Percentiles rank a stretch among this genome's conserved stretches.
Conservation (phyloP, 176 grass and related monocot species). For the Triticum urartu region DNA sequence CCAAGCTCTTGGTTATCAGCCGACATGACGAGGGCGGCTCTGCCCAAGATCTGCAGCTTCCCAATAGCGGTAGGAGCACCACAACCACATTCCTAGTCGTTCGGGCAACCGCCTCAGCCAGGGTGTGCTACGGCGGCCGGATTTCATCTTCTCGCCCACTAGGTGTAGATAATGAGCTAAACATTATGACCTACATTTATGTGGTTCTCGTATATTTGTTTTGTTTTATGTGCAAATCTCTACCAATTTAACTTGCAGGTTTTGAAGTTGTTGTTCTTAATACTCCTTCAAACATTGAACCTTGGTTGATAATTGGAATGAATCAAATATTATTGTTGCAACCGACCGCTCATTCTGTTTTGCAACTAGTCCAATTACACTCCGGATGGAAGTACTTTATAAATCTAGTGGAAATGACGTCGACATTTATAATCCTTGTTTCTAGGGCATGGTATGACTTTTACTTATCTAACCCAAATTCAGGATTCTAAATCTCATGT, state of each 20-base stretch:
- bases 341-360: slow-evolving; percentile 75
- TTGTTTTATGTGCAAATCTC: neutral
- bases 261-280: slow-evolving; percentile 87
- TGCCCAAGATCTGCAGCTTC: too few relatives aligned
- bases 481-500: too few relatives aligned
- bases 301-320: slow-evolving; percentile 84
- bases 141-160: too few relatives aligned
- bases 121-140: too few relatives aligned
- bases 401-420: slow-evolving; percentile 45
- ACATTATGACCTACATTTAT: neutral
- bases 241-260: slow-evolving; percentile 47
- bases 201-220: neutral
- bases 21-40: too few relatives aligned
- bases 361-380: slow-evolving; percentile 62
- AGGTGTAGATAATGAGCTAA: too few relatives aligned
- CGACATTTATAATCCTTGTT: slow-evolving; percentile 90
- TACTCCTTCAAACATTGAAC: slow-evolving; percentile 89
- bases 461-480: neutral
- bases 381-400: slow-evolving; percentile 82
- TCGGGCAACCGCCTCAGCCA: too few relatives aligned
- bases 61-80: too few relatives aligned
- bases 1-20: too few relatives aligned
- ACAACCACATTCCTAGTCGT: too few relatives aligned
- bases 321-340: slow-evolving; percentile 65
- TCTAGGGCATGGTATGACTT: slow-evolving; percentile 85